Conservation (phyloP, 2,329 filamentous ascomycete genomes). For the Cucurbitaria berberidis region DNA sequence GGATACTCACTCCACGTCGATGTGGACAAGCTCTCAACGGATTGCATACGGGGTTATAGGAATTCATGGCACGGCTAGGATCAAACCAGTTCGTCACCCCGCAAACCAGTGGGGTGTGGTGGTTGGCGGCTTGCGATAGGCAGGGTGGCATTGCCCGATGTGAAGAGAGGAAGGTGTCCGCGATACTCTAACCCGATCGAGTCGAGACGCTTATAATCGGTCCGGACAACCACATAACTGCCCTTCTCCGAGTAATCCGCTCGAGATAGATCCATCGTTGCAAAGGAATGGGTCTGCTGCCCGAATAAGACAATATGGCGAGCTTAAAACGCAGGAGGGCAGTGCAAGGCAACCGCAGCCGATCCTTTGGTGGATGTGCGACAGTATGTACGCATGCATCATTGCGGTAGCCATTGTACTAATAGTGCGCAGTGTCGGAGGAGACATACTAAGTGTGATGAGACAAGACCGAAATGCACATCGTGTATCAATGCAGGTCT, state of each 20-base stretch:
- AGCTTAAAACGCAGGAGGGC: not conserved
- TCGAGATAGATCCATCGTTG: not conserved
- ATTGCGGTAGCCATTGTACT: not conserved
- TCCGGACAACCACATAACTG: not conserved
- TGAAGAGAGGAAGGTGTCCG: not conserved
- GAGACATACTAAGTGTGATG: conserved; percentile 41
- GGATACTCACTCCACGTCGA: not conserved
- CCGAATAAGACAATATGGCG: not conserved
- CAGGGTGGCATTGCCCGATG: not conserved
- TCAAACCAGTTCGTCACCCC: not conserved
- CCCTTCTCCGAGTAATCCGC: not conserved
- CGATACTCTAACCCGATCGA: not conserved
- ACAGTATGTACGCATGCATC: conserved; percentile 8
- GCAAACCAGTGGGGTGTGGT: not conserved
- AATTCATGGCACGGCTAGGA: not conserved
- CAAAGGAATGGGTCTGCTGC: not conserved
- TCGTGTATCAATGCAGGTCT: conserved; percentile 42
- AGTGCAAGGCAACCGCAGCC: conserved; percentile 3
- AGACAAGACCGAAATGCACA: conserved; percentile 32
- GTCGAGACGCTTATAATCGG: not conserved
- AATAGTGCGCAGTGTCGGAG: conserved; percentile 12
- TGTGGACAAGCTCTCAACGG: not conserved
- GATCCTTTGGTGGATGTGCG: conserved; percentile 19
- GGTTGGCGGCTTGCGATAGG: not conserved
- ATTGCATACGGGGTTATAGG: not conserved